phyloP scores from a whole-genome alignment of 352 stramenopile genomes.

The Globisporangium polare region DNA sequence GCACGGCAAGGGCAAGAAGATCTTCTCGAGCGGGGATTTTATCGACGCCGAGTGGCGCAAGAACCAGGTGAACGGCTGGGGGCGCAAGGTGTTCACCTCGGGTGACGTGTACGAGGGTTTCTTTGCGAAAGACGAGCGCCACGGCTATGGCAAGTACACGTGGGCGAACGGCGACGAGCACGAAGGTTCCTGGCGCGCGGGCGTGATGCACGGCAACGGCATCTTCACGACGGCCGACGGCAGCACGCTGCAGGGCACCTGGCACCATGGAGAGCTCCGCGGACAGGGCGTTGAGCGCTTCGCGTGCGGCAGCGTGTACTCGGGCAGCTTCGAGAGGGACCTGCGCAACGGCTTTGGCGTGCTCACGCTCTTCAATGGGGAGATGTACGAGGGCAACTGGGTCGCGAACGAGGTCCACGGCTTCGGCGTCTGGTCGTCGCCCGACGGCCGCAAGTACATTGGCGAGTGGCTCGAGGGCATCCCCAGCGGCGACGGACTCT shows the following conservation, averaged over 20 bases:
- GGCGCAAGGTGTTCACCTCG: constrained; percentile 56
- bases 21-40: constrained; percentile 52
- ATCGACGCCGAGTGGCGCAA: constrained; percentile 61
- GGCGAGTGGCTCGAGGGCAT: constrained; percentile 54
- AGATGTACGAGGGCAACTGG: constrained; percentile 74
- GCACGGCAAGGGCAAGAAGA: constrained; percentile 71
- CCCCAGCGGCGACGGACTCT: constrained; percentile 53
- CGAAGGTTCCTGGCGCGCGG: constrained; percentile 51
- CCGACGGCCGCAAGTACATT: constrained; percentile 41
- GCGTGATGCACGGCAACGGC: constrained; percentile 64
- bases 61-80: constrained; percentile 59
- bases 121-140: constrained; percentile 56
- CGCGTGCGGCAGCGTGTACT: constrained; percentile 53
- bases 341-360: constrained; percentile 53
- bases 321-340: constrained; percentile 42
- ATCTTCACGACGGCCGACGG: constrained; percentile 35
- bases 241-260: constrained; percentile 41
- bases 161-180: constrained; percentile 70
- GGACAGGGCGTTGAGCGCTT: constrained; percentile 49
- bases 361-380: constrained; percentile 47
- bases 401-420: constrained; percentile 39
- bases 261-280: constrained; percentile 38
- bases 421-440: constrained; percentile 58
- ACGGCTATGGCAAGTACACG: constrained; percentile 63
- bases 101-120: constrained; percentile 69